Evolutionary conservation across 2,329 filamentous ascomycete genomes (phyloP).

Genomic region (Penicillium oxalicum): DNA sequence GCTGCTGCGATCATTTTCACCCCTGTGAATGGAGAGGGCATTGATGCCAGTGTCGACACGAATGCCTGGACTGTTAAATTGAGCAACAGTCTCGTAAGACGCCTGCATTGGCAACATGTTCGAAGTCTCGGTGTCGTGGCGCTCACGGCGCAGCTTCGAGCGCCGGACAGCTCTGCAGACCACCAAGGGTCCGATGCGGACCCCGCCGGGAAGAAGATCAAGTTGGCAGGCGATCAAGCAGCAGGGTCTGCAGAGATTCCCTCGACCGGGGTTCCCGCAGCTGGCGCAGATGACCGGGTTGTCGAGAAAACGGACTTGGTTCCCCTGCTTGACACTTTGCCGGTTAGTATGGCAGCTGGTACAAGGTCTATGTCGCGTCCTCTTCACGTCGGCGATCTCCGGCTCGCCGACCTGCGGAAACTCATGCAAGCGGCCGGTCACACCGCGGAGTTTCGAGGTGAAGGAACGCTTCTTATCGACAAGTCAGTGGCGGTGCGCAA

Average conservation of each 20-base stretch:
- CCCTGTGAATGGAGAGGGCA: slow-evolving; percentile 62
- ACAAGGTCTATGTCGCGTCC: slow-evolving; percentile 74
- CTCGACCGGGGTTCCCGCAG: slow-evolving; percentile 17
- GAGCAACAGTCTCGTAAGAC: slow-evolving; percentile 74
- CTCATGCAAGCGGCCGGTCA: slow-evolving; percentile 78
- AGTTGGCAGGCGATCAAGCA: slow-evolving; percentile 44
- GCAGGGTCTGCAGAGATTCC: slow-evolving; percentile 24
- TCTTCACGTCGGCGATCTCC: slow-evolving; percentile 87
- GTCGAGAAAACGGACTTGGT: slow-evolving; percentile 28
- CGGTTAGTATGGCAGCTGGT: slow-evolving; percentile 60
- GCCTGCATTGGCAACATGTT: slow-evolving; percentile 90
- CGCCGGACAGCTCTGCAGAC: slow-evolving; percentile 33
- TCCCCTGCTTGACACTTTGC: slow-evolving; percentile 56
- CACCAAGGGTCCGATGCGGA: slow-evolving; percentile 33
- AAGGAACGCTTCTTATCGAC: slow-evolving; percentile 86
- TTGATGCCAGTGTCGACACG: slow-evolving; percentile 93
- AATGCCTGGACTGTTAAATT: slow-evolving; percentile 96
- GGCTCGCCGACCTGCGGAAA: slow-evolving; percentile 79
- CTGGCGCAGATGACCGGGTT: slow-evolving; percentile 10
- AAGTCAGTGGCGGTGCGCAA: slow-evolving; percentile 84
- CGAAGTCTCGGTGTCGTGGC: slow-evolving; percentile 85
- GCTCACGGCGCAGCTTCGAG: slow-evolving; percentile 68
- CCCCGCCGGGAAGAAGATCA: slow-evolving; percentile 48
- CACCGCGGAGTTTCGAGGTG: slow-evolving; percentile 84
- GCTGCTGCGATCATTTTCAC: slow-evolving; percentile 68